Conservation (phyloP, 306 rosid species). For the Herpetospermum pedunculosum region DNA sequence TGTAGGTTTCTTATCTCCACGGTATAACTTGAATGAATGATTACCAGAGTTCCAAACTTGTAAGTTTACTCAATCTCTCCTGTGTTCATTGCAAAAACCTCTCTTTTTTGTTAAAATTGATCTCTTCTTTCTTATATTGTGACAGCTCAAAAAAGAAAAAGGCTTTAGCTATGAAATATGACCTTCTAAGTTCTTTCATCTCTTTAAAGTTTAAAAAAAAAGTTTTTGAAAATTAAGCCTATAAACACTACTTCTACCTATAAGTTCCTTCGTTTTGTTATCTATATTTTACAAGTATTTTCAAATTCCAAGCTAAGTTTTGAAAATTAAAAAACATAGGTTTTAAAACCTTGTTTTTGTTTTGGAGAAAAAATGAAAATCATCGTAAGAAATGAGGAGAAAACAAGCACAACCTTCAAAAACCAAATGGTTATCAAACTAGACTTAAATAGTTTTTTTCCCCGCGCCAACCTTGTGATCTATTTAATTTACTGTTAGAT, state of each 20-base stretch:
- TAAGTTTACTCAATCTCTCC: constrained; percentile 2
- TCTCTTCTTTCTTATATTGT: constrained; percentile 1
- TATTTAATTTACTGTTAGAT: not conserved
- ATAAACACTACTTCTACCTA: no score
- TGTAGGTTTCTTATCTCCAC: constrained; percentile 8
- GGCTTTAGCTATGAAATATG: not conserved
- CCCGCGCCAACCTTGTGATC: not conserved
- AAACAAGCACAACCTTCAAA: no score
- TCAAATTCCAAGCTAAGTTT: no score
- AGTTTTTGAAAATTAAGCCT: no score
- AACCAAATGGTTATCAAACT: no score
- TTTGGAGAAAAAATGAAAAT: no score
- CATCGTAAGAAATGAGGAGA: no score
- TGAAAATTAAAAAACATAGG: no score
- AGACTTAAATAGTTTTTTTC: no score
- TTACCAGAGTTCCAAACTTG: constrained; percentile 1
- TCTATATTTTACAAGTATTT: no score
- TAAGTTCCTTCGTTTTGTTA: no score
- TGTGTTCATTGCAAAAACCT: constrained; percentile 2
- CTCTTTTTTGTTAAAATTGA: not conserved
- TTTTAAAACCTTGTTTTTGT: no score
- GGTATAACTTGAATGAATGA: not conserved
- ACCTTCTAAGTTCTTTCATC: not conserved
- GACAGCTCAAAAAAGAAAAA: not conserved
- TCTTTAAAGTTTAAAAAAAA: not conserved